Percentiles rank a stretch among this genome's conserved stretches.
Conservation (phyloP, 1,139 yeast genomes). For the Casaregolazyma lundiana region DNA sequence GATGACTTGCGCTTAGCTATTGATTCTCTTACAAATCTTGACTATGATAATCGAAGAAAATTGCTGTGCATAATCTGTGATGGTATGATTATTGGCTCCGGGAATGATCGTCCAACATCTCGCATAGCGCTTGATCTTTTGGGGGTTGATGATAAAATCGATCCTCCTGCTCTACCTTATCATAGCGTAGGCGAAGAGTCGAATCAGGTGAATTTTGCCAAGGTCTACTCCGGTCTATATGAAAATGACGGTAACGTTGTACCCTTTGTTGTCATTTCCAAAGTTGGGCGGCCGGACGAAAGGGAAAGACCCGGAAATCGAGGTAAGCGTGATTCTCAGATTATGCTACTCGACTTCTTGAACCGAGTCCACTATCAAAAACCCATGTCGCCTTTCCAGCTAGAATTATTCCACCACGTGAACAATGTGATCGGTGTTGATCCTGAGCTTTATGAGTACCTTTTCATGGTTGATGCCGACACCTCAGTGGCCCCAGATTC, state of each 20-base stretch:
- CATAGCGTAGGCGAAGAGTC: slow-evolving; percentile 39
- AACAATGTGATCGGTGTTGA: slow-evolving; percentile 40
- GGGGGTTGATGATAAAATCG: slow-evolving; percentile 36
- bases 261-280: slow-evolving; percentile 38
- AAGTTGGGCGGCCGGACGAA: slow-evolving; percentile 38
- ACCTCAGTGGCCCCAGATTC: slow-evolving; percentile 37
- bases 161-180: slow-evolving; percentile 37
- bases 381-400: slow-evolving; percentile 39
- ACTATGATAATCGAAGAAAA: slow-evolving; percentile 38
- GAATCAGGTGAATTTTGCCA: slow-evolving; percentile 36
- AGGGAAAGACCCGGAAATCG: slow-evolving; percentile 38
- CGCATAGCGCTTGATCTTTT: slow-evolving; percentile 38
- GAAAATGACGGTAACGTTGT: slow-evolving; percentile 39
- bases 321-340: slow-evolving; percentile 43
- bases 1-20: slow-evolving; percentile 38
- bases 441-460: slow-evolving; percentile 39
- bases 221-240: slow-evolving; percentile 39
- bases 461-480: slow-evolving; percentile 41
- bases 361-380: slow-evolving; percentile 37
- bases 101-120: slow-evolving; percentile 40
- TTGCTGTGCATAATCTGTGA: slow-evolving; percentile 38
- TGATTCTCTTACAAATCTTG: slow-evolving; percentile 37
- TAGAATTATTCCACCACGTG: slow-evolving; percentile 40
- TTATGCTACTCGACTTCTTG: slow-evolving; percentile 37
- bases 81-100: slow-evolving; percentile 40